A percentile compares a stretch with the other conserved stretches of the same genome.
Evolutionary conservation across 2,329 filamentous ascomycete species (phyloP).

Genomic region (Diplodia corticola): DNA sequence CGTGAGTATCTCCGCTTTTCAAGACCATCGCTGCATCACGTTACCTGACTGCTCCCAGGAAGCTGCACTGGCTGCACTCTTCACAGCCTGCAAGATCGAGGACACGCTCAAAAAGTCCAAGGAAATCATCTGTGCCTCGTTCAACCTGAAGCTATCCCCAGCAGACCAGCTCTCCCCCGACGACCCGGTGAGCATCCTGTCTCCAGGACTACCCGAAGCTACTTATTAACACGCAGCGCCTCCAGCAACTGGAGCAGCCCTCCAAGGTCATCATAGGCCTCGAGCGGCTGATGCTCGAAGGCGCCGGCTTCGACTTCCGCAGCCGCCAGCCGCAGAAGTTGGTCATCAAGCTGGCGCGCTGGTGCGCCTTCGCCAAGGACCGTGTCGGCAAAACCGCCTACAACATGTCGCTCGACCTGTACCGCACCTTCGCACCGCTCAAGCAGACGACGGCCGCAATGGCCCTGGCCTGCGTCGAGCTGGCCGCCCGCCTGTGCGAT

Average conservation of each 20-base stretch:
- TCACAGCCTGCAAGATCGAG: constrained; percentile 95
- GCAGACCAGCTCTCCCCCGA: constrained; percentile 73
- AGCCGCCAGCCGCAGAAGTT: constrained; percentile 84
- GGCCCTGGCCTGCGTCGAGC: constrained; percentile 77
- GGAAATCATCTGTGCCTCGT: constrained; percentile 87
- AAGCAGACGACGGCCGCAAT: constrained; percentile 88
- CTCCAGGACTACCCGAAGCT: background rate
- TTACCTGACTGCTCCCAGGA: constrained; percentile 53
- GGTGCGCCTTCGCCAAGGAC: constrained; percentile 55
- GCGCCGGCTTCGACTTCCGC: constrained; percentile 90
- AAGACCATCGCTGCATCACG: background rate
- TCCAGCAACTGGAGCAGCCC: constrained; percentile 73
- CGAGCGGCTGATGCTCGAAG: constrained; percentile 89
- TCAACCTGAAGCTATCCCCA: constrained; percentile 74
- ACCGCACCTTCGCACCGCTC: constrained; percentile 88
- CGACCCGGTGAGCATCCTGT: constrained; percentile 64
- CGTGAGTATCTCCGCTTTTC: constrained; percentile 35
- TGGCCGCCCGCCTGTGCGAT: constrained; percentile 69
- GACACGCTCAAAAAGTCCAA: constrained; percentile 96
- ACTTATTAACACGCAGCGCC: background rate
- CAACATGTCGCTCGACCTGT: constrained; percentile 82
- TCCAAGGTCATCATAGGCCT: constrained; percentile 83
- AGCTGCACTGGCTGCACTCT: constrained; percentile 81
- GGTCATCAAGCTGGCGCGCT: constrained; percentile 74
- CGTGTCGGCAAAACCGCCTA: constrained; percentile 69